Evolutionary conservation across 2,329 filamentous ascomycete species (phyloP).

Genomic region (Pseudopyrenochaeta lycopersici): DNA sequence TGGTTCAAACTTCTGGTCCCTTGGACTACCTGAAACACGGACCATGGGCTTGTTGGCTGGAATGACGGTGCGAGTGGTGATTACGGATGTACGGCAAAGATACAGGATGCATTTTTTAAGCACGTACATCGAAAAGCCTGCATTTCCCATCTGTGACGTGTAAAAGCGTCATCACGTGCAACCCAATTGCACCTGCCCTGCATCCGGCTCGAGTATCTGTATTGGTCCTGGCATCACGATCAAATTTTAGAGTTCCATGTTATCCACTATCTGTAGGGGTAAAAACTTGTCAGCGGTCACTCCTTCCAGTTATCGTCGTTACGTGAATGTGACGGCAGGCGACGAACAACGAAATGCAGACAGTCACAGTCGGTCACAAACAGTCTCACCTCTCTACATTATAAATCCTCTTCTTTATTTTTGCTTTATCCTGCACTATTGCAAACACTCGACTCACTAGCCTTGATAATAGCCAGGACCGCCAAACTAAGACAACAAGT

Average conservation of each 20-base stretch:
- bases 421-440: background rate
- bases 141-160: background rate
- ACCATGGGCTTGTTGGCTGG: no score
- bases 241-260: background rate
- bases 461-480: background rate
- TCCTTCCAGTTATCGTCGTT: background rate
- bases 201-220: background rate
- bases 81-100: background rate
- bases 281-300: background rate
- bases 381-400: no score
- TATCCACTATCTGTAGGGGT: background rate
- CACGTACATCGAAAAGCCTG: background rate
- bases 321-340: background rate
- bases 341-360: background rate
- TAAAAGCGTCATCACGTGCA: background rate
- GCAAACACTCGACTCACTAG: background rate
- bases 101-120: background rate
- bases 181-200: background rate
- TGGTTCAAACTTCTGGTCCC: no score
- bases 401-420: no score
- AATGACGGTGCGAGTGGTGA: background rate
- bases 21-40: no score
- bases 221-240: background rate
- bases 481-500: background rate
- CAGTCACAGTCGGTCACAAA: no score